Conservation (phyloP, 1,284 basidiomycete species). For the Fomitopsis palustris region DNA sequence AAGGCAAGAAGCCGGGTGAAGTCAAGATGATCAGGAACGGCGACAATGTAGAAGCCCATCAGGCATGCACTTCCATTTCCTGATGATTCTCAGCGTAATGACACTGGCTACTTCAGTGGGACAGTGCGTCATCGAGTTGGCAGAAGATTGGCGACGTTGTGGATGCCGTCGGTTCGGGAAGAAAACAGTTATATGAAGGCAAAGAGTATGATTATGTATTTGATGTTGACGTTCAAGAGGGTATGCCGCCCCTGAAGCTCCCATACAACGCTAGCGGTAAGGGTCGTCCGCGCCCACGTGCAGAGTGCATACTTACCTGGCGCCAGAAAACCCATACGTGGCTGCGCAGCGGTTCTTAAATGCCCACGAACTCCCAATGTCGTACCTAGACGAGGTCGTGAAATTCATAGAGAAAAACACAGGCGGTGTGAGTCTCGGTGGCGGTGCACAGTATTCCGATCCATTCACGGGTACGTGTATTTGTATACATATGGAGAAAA, state of each 20-base stretch:
- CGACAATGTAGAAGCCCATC: conserved; percentile 82
- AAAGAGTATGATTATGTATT: conserved; percentile 99
- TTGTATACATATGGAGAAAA: not conserved
- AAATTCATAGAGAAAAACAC: conserved; percentile 95
- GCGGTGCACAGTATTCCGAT: conserved; percentile 64
- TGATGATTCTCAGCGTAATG: not conserved
- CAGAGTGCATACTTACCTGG: not conserved
- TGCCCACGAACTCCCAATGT: conserved; percentile 78
- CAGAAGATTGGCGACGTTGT: conserved; percentile 95
- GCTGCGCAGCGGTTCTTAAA: conserved; percentile 91
- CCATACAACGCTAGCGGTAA: conserved; percentile 88
- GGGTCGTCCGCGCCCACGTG: conserved; percentile 15
- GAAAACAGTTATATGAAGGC: conserved; percentile 88
- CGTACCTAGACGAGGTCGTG: conserved; percentile 90
- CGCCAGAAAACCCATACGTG: conserved; percentile 84
- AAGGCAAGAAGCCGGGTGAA: conserved; percentile 89
- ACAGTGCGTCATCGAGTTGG: conserved; percentile 67
- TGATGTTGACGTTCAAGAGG: conserved; percentile 95
- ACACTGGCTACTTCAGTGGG: conserved; percentile 58
- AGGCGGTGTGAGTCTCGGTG: conserved; percentile 67
- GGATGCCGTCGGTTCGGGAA: conserved; percentile 84
- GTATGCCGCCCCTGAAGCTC: conserved; percentile 88
- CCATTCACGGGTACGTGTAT: conserved; percentile 78
- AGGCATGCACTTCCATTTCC: conserved; percentile 46
- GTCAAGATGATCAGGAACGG: conserved; percentile 87